A percentile compares a stretch with the other conserved stretches of the same genome.
Evolutionary conservation across 805 yeast genomes (phyloP).

Genomic region (Sugiyamaella valdiviana): DNA sequence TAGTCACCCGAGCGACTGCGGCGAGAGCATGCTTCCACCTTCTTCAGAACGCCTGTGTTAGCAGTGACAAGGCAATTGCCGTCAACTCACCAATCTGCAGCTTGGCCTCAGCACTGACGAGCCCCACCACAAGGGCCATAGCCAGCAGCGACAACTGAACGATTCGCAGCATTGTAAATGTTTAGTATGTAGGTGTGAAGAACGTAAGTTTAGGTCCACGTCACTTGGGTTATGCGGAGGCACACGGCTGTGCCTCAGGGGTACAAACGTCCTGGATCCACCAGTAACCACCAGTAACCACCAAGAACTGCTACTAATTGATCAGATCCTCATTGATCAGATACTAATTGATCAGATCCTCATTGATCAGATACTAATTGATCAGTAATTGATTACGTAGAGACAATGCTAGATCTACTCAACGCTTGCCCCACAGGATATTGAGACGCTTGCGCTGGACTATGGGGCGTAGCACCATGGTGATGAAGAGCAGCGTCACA

Average conservation of each 20-base stretch:
- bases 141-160: not conserved
- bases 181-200: not conserved
- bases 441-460: constrained; percentile 13
- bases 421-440: constrained; percentile 12
- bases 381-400: no score
- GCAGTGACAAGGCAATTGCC: not conserved
- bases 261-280: no score
- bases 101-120: constrained; percentile 20
- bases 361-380: no score
- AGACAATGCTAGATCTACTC: no score
- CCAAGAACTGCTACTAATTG: no score
- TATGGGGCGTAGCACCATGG: constrained; percentile 16
- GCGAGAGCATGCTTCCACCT: constrained; percentile 49
- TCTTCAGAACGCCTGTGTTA: constrained; percentile 39
- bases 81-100: constrained; percentile 24
- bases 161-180: constrained; percentile 1
- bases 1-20: constrained; percentile 60
- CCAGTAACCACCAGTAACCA: no score
- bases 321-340: no score
- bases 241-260: no score
- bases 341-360: no score
- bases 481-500: constrained; percentile 33
- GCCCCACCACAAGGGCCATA: constrained; percentile 1
- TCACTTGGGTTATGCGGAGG: not conserved
- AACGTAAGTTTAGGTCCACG: not conserved